These are phyloP conservation scores for Gyromitra esculenta DNA, from an alignment of 2,329 filamentous ascomycete genomes.

Conservation along the genomic window DNA sequence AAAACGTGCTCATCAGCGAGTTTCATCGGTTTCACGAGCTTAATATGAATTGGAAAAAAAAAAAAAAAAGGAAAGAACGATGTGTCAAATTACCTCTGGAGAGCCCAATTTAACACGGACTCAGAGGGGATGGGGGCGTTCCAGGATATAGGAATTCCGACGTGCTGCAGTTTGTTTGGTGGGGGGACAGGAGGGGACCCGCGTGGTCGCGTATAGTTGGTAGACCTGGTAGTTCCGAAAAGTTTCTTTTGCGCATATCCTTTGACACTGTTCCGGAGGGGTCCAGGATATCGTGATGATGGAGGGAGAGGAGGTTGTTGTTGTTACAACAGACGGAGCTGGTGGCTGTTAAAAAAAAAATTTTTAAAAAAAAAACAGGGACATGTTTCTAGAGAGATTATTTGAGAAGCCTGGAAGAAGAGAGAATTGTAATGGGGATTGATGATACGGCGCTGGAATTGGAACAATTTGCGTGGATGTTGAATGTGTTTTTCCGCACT, in stretches of 20 bases:
- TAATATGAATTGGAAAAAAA: background rate
- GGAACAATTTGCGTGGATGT: conserved; percentile 17
- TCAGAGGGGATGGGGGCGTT: background rate
- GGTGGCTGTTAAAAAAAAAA: background rate
- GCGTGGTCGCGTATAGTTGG: conserved; percentile 42
- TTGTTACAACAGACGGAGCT: background rate
- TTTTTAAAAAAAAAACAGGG: conserved; percentile 11
- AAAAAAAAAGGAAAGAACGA: background rate
- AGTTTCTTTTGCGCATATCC: conserved; percentile 22
- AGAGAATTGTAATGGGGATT: background rate
- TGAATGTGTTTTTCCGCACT: background rate
- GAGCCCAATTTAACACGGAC: conserved; percentile 10
- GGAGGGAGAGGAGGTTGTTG: background rate
- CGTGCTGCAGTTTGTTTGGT: conserved; percentile 45
- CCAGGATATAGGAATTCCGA: conserved; percentile 7
- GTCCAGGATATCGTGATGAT: background rate
- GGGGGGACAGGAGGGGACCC: background rate
- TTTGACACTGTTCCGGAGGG: conserved; percentile 3
- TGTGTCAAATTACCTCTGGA: conserved; percentile 31
- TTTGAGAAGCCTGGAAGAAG: conserved; percentile 9
- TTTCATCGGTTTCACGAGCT: conserved; percentile 14
- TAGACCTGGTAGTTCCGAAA: conserved; percentile 20
- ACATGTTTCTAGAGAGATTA: conserved; percentile 17
- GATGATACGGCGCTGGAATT: conserved; percentile 22
- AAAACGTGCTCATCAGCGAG: conserved; percentile 21